These are phyloP conservation scores for Cornus florida DNA, from an alignment of 148 eudicot species.

Conservation along the genomic window DNA sequence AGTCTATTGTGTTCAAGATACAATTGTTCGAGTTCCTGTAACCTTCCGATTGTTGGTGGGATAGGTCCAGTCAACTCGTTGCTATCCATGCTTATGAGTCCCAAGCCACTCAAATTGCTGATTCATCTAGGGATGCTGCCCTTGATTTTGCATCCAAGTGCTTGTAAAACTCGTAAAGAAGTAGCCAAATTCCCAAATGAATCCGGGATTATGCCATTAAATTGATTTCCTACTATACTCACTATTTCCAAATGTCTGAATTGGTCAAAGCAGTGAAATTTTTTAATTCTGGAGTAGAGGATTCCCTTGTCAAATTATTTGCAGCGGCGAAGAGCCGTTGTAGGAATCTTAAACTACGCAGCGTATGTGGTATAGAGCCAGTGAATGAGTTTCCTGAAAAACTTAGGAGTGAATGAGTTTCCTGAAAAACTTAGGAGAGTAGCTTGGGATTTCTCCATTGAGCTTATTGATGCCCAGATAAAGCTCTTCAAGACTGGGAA, in stretches of 20 bases:
- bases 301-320: not conserved
- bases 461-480: not conserved
- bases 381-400: not conserved
- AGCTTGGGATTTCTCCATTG: not conserved
- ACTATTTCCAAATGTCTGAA: not conserved
- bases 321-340: not conserved
- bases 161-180: not conserved
- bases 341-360: slow-evolving; percentile 5
- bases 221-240: not conserved
- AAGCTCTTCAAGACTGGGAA: slow-evolving; percentile 9
- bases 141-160: not conserved
- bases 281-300: not conserved
- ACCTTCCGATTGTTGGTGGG: not conserved
- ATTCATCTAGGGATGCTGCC: not conserved
- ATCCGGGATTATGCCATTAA: not conserved
- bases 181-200: not conserved
- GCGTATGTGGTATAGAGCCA: not conserved
- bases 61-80: slow-evolving; percentile 1
- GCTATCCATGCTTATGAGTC: not conserved
- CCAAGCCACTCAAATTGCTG: not conserved
- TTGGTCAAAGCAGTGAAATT: not conserved
- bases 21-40: not conserved
- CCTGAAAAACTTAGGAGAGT: not conserved
- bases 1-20: not conserved
- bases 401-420: not conserved